Evolutionary conservation across 371 early-diverging fungal genomes (phyloP).

Genomic region (Mortierella sp.): DNA sequence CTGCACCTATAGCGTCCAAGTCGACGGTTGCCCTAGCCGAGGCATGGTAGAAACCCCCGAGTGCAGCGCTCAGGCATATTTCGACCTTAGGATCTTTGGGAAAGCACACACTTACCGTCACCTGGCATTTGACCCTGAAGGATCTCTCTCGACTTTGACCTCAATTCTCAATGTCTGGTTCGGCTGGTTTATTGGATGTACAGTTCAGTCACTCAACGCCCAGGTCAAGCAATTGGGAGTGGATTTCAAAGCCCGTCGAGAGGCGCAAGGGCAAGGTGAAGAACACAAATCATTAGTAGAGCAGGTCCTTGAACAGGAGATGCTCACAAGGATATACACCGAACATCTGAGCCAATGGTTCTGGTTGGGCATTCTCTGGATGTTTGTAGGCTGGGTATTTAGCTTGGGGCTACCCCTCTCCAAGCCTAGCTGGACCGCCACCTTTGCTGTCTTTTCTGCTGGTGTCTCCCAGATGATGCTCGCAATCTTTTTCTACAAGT

Average conservation of each 20-base stretch:
- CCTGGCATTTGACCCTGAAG: constrained; percentile 63
- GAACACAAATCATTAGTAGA: constrained; percentile 9
- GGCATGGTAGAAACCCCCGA: constrained; percentile 50
- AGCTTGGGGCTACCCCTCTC: constrained; percentile 58
- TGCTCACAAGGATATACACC: constrained; percentile 23
- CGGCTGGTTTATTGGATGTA: constrained; percentile 60
- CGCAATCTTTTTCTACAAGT: constrained; percentile 50
- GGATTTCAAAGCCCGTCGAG: constrained; percentile 34
- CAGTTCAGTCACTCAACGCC: constrained; percentile 42
- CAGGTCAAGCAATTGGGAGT: constrained; percentile 25
- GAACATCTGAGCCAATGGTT: constrained; percentile 42
- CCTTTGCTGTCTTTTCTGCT: constrained; percentile 56
- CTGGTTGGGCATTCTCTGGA: constrained; percentile 49
- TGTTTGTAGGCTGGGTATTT: constrained; percentile 51
- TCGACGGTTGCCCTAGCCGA: constrained; percentile 28
- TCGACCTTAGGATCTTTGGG: constrained; percentile 60
- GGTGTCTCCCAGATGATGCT: constrained; percentile 53
- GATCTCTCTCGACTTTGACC: constrained; percentile 61
- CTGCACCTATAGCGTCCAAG: constrained; percentile 53
- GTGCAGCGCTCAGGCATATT: constrained; percentile 60
- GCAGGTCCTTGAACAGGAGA: constrained; percentile 39
- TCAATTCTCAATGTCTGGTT: constrained; percentile 59
- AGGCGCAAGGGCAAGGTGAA: background rate
- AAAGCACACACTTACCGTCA: constrained; percentile 58
- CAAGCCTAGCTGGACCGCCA: constrained; percentile 67